Evolutionary conservation across 169 alveolate genomes (phyloP).

Genomic region (Eimeria maxima): DNA sequence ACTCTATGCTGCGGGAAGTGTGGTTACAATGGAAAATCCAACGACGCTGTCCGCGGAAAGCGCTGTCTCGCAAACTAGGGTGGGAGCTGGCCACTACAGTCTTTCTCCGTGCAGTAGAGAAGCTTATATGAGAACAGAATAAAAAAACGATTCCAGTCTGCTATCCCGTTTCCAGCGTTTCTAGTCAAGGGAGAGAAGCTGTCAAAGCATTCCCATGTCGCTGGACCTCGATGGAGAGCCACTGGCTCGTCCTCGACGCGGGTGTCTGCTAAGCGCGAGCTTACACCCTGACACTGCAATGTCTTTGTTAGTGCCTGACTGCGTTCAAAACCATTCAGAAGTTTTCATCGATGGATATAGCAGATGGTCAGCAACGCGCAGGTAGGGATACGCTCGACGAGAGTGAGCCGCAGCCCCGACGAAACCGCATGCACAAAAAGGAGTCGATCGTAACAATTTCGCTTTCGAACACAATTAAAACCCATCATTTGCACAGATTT

Average conservation of each 20-base stretch:
- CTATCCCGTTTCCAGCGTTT: background rate
- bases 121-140: background rate
- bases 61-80: constrained; percentile 23
- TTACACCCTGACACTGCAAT: constrained; percentile 52
- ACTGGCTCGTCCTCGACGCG: constrained; percentile 19
- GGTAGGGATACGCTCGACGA: constrained; percentile 29
- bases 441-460: background rate
- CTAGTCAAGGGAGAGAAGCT: background rate
- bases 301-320: constrained; percentile 18
- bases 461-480: background rate
- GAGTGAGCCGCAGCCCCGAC: constrained; percentile 66
- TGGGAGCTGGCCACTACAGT: background rate
- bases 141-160: background rate
- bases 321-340: background rate
- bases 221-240: constrained; percentile 75
- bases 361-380: background rate
- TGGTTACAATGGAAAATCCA: background rate
- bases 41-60: background rate
- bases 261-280: background rate
- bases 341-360: background rate
- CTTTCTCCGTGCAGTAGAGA: background rate
- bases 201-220: background rate
- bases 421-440: constrained; percentile 32
- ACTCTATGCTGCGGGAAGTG: background rate
- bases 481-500: background rate